phyloP scores from a whole-genome alignment of 495 filamentous ascomycete species.

The Sordaria brevicollis region DNA sequence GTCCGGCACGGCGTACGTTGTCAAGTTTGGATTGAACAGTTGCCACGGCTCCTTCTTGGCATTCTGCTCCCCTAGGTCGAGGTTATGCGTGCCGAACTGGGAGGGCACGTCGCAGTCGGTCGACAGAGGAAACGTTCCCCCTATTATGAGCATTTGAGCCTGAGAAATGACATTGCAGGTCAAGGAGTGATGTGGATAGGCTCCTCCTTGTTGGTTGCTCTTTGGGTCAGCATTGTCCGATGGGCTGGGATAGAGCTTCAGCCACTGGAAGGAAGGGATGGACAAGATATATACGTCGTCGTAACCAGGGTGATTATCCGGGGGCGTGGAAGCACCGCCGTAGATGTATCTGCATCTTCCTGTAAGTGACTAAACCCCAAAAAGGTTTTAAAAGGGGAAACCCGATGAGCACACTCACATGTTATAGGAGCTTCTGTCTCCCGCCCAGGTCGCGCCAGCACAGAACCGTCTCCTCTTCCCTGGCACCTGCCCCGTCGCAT shows the following conservation, averaged over 20 bases:
- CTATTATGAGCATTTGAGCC: slow-evolving; percentile 57
- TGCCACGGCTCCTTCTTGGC: slow-evolving; percentile 19
- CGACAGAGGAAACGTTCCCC: slow-evolving; percentile 51
- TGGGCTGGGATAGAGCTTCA: slow-evolving; percentile 32
- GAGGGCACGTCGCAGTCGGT: slow-evolving; percentile 55
- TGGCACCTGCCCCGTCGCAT: slow-evolving; percentile 36
- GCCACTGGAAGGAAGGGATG: slow-evolving; percentile 48
- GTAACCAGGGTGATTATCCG: slow-evolving; percentile 28
- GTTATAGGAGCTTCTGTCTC: slow-evolving; percentile 45
- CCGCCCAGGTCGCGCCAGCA: slow-evolving; percentile 40
- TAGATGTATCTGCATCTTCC: slow-evolving; percentile 38
- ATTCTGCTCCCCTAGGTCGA: slow-evolving; percentile 40
- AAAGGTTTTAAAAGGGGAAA: not conserved
- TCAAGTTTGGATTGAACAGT: slow-evolving; percentile 20
- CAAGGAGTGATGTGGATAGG: slow-evolving; percentile 34
- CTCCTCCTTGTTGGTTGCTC: slow-evolving; percentile 10
- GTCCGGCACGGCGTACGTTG: slow-evolving; percentile 49
- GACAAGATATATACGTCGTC: slow-evolving; percentile 49
- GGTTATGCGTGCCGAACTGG: slow-evolving; percentile 50
- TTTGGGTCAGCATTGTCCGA: not conserved
- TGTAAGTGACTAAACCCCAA: not conserved
- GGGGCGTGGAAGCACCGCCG: slow-evolving; percentile 35
- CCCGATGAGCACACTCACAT: slow-evolving; percentile 29
- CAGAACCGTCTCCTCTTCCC: slow-evolving; percentile 41
- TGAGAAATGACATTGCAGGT: slow-evolving; percentile 40